Conservation (phyloP, 768 basidiomycete genomes). For the Naganishia randhawae region DNA sequence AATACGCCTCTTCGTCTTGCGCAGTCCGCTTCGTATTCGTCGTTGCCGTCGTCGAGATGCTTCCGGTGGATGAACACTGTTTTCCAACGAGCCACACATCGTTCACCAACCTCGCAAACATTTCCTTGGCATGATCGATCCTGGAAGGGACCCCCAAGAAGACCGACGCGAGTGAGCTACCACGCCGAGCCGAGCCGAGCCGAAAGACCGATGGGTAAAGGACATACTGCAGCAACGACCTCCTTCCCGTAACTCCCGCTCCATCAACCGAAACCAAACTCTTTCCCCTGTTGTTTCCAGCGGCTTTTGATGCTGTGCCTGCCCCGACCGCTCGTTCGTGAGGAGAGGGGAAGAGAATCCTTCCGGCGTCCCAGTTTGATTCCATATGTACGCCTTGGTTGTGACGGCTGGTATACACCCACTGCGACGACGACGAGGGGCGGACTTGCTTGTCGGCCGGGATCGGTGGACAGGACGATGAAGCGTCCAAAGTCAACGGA, state of each 20-base stretch:
- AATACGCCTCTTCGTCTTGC: conserved; percentile 1
- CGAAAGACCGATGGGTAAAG: background rate
- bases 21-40: background rate
- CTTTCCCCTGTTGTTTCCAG: background rate
- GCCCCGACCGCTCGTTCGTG: no score
- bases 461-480: no score
- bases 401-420: background rate
- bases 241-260: background rate
- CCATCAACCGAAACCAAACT: background rate
- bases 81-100: conserved; percentile 6
- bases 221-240: background rate
- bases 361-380: background rate
- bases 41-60: background rate
- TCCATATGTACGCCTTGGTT: background rate
- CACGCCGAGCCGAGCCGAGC: background rate
- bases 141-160: background rate
- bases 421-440: background rate
- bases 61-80: background rate
- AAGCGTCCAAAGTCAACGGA: no score
- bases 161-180: background rate
- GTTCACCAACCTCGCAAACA: background rate
- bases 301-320: background rate
- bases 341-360: background rate
- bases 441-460: no score
- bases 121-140: conserved; percentile 10